Evolutionary conservation across 805 yeast genomes (phyloP), one percentile per base, ranked within the genome.

Genomic region (Monosporozyma yasuniensis): DNA sequence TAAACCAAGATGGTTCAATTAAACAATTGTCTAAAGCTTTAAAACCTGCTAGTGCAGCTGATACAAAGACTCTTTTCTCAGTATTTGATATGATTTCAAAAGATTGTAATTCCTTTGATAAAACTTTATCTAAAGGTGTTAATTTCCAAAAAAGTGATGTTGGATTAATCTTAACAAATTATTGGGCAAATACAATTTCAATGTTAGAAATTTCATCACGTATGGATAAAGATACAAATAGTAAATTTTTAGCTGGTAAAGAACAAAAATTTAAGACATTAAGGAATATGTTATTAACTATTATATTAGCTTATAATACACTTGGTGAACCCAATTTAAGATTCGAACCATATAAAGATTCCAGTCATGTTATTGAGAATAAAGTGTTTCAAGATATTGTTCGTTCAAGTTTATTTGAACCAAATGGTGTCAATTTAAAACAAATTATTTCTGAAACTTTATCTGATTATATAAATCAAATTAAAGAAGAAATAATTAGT

Each of bases 181-280:
- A 62, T 50, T 64, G 65, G 66, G 61, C 67, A 3, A 63, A 62
- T 28, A 61, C 66, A 1, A 72, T 84, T 23, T 71, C 76, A 22
- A 77, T 81, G 74, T 64, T 74, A 37, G 90, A 84, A 57, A 75
- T 83, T 21, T 57, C 82, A 0, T 71, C 81, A 1, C 72, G 90
- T 59, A 60, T 74, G n/a, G 73, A 75, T 42, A 56, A 58, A 12
- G 58, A 64, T 9, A 59, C 74, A 3, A 64, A 67, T 27, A 49
- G 48, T 1, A 60, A 61, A 2, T 67, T 71, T 47, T 53, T 69
- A 42, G 52, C 57, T 12, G 69, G 64, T n/a, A 66, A 70, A 30
- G 70, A 67, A 50, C 76, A 72, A 53, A 64, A 71, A 28, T 71
- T 65, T 56, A 67, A 63, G 50, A 59, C 74, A 0, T 53, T 76